Evolutionary conservation across 2,329 filamentous ascomycete genomes (phyloP).

Genomic region (Diaporthe citriasiana): DNA sequence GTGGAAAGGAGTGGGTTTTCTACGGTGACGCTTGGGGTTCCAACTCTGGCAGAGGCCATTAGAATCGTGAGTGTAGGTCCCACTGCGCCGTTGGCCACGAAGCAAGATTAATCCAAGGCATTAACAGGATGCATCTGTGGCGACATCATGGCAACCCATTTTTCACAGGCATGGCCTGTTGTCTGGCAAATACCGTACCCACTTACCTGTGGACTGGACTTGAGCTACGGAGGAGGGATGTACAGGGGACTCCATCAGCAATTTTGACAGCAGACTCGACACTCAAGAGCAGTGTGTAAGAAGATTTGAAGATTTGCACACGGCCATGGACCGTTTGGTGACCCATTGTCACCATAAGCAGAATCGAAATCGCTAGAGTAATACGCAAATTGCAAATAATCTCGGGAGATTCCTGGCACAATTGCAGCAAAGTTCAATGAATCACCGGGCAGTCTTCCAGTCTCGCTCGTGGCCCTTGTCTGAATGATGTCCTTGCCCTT

Average conservation of each 20-base stretch:
- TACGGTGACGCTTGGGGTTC: background rate
- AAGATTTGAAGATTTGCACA: background rate
- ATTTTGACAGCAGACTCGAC: background rate
- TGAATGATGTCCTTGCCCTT: too few relatives aligned
- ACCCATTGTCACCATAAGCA: background rate
- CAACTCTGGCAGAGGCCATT: background rate
- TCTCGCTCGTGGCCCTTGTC: too few relatives aligned
- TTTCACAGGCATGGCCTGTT: too few relatives aligned
- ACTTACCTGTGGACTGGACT: background rate
- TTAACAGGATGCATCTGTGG: too few relatives aligned
- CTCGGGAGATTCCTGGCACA: background rate
- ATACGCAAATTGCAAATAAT: too few relatives aligned
- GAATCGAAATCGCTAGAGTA: background rate
- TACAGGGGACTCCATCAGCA: background rate
- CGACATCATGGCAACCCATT: background rate
- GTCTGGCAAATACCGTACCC: accelerated
- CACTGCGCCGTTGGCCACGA: accelerated
- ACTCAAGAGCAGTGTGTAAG: background rate
- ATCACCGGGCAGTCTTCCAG: too few relatives aligned
- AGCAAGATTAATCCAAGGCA: background rate
- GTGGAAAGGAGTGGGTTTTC: background rate
- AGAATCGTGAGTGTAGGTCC: background rate
- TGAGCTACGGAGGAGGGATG: background rate
- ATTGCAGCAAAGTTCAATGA: background rate
- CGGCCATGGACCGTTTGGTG: background rate